A percentile compares a stretch with the other conserved stretches of the same genome.
Conservation (phyloP, 225 moss, liverwort and hornwort species). For the Ulota crispa region DNA sequence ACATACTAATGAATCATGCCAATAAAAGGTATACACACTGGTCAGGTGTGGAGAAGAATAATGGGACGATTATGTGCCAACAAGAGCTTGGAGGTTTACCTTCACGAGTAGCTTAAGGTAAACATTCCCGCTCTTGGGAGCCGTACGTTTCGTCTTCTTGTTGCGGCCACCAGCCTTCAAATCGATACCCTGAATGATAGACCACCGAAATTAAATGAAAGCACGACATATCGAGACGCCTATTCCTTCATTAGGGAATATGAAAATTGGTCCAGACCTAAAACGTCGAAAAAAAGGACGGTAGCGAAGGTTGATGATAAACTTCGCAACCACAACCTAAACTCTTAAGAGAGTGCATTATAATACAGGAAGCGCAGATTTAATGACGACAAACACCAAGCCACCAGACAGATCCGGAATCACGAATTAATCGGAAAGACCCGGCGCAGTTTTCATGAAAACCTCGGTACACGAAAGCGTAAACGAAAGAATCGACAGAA, state of each 20-base stretch:
- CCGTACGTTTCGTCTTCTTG: constrained; percentile 80
- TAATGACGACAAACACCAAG: not conserved
- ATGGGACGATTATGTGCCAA: not conserved
- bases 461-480: too few relatives aligned
- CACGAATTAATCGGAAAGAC: not conserved
- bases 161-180: constrained; percentile 90
- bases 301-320: not conserved
- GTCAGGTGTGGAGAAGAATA: not conserved
- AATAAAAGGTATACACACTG: not conserved
- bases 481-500: not conserved
- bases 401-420: not conserved
- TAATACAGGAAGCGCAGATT: not conserved
- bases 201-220: not conserved
- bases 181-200: constrained; percentile 62
- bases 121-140: constrained; percentile 77
- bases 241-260: not conserved
- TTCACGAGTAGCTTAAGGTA: constrained; percentile 85
- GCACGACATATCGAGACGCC: not conserved
- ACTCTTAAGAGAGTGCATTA: not conserved
- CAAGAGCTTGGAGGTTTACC: not conserved
- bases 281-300: not conserved
- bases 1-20: not conserved
- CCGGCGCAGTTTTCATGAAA: not conserved
- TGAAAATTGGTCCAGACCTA: not conserved
- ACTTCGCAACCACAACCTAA: not conserved